Evolutionary conservation across 2,329 filamentous ascomycete species (phyloP).

Genomic region (Blastomyces percursus): DNA sequence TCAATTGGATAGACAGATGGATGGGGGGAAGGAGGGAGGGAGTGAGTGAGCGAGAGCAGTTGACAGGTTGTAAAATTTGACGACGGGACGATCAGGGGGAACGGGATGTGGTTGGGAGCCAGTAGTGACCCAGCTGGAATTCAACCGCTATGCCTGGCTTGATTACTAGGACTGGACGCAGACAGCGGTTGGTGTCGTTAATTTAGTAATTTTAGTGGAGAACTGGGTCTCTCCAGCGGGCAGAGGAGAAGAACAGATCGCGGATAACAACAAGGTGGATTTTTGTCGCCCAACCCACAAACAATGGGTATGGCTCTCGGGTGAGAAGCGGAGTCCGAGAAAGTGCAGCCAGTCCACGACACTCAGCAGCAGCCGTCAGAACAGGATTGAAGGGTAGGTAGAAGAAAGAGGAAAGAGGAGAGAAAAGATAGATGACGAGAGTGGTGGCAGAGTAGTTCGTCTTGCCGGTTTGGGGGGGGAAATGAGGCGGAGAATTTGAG

Average conservation of each 20-base stretch:
- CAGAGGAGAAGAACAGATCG: no score
- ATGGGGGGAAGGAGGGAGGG: constrained; percentile 10
- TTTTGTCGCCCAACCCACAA: neutral
- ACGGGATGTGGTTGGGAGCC: constrained; percentile 4
- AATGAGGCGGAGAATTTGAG: neutral
- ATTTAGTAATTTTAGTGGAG: neutral
- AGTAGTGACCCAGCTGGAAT: constrained; percentile 7
- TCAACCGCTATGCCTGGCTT: neutral
- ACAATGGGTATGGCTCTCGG: neutral
- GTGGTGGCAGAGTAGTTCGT: neutral
- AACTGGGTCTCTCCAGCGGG: neutral
- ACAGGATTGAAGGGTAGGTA: neutral
- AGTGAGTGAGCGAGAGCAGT: constrained; percentile 9
- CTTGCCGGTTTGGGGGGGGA: neutral
- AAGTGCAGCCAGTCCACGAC: neutral
- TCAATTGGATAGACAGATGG: constrained; percentile 16
- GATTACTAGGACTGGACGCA: neutral
- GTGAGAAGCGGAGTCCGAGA: neutral
- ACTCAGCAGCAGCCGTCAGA: neutral
- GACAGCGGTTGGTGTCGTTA: neutral
- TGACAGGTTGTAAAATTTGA: constrained; percentile 9
- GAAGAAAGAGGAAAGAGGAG: neutral
- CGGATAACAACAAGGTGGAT: neutral
- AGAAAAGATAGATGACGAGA: neutral
- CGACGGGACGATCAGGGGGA: neutral